Conservation (phyloP, 441 rosid genomes). For the Breynia disticha region DNA sequence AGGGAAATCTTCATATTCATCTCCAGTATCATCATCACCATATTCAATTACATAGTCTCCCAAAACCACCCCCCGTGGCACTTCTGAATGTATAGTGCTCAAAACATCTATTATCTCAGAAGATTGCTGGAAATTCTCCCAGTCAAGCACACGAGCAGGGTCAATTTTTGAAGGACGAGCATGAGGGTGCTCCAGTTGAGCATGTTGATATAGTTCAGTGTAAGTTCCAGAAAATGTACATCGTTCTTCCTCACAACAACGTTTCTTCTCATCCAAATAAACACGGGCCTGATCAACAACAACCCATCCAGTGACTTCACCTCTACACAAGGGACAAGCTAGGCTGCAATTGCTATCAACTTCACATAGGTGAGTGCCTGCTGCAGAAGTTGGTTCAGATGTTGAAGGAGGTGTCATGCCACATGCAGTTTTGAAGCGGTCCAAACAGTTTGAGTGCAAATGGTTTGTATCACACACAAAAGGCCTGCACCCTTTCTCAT, state of each 20-base stretch:
- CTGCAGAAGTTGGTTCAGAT: constrained; percentile 25
- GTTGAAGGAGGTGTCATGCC: constrained; percentile 50
- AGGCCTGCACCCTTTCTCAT: constrained; percentile 71
- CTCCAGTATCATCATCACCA: constrained; percentile 80
- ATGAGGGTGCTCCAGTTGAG: constrained; percentile 72
- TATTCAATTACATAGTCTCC: constrained; percentile 97
- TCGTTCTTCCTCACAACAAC: constrained; percentile 63
- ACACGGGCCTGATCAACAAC: constrained; percentile 61
- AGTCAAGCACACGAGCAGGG: constrained; percentile 86
- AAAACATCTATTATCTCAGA: constrained; percentile 91
- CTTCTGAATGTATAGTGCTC: constrained; percentile 96
- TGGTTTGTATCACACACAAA: constrained; percentile 82
- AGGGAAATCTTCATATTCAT: constrained; percentile 81
- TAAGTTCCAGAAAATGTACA: constrained; percentile 66
- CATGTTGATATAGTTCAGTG: constrained; percentile 60
- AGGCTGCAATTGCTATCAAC: constrained; percentile 45
- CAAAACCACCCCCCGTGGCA: constrained; percentile 86
- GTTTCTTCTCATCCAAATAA: constrained; percentile 58
- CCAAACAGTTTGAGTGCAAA: constrained; percentile 86
- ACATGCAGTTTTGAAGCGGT: constrained; percentile 73
- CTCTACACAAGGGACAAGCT: constrained; percentile 86
- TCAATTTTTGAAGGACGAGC: constrained; percentile 84
- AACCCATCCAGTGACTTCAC: constrained; percentile 84
- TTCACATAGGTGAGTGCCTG: constrained; percentile 21
- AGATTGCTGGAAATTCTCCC: constrained; percentile 98